Conservation (phyloP, 2,329 filamentous ascomycete species). For the Sordariomycetes sp. region DNA sequence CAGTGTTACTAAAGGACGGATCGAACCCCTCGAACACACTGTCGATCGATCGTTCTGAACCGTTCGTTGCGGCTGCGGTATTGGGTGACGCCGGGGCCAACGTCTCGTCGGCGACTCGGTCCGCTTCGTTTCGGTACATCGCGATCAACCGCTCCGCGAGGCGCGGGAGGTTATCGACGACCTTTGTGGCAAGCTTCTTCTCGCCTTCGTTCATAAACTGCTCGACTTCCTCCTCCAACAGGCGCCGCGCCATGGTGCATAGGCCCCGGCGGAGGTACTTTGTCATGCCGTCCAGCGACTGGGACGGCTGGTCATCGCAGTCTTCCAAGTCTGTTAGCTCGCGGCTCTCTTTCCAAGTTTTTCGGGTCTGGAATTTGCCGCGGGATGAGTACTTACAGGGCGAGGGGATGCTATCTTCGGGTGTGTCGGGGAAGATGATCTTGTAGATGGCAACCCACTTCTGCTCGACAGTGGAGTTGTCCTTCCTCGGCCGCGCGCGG, state of each 20-base stretch:
- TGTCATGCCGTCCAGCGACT: neutral
- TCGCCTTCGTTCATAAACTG: neutral
- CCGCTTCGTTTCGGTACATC: neutral
- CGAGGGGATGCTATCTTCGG: neutral
- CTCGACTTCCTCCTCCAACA: slow-evolving; percentile 3
- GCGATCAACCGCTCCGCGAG: neutral
- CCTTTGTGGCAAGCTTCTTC: neutral
- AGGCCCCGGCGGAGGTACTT: neutral
- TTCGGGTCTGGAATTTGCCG: too few relatives aligned
- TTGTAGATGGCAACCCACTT: slow-evolving; percentile 2
- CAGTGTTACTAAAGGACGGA: neutral
- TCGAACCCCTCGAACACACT: neutral
- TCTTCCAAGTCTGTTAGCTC: neutral
- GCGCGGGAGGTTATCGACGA: neutral
- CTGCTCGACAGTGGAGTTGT: neutral
- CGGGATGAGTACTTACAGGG: slow-evolving; percentile 1
- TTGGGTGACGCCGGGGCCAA: neutral
- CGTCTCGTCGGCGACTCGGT: neutral
- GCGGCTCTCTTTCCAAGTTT: neutral
- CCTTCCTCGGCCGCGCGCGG: neutral
- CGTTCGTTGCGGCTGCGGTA: neutral
- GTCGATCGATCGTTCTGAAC: neutral
- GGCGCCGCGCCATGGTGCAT: neutral
- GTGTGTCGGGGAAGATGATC: slow-evolving; percentile 3
- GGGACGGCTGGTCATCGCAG: neutral